Evolutionary conservation across 1,139 yeast species (phyloP).

Genomic region (Yamadazyma buinensis): DNA sequence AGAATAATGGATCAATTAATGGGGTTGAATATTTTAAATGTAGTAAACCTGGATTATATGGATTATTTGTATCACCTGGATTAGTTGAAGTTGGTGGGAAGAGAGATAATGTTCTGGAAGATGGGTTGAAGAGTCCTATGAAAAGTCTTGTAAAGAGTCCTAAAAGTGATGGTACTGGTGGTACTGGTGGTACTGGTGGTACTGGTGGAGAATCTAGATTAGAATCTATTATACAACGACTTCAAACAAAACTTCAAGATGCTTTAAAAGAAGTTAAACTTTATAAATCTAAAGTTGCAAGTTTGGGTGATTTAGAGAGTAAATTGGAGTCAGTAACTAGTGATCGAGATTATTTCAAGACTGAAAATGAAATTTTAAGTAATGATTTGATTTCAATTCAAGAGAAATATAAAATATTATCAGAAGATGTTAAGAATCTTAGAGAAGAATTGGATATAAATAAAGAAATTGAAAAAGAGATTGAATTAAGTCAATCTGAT

Average conservation of each 20-base stretch:
- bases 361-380: slow-evolving; percentile 34
- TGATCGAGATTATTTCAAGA: slow-evolving; percentile 52
- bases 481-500: slow-evolving; percentile 16
- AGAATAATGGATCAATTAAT: slow-evolving; percentile 73
- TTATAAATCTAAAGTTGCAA: slow-evolving; percentile 18
- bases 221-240: slow-evolving; percentile 26
- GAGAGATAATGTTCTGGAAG: not conserved
- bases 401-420: slow-evolving; percentile 32
- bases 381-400: slow-evolving; percentile 26
- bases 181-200: not conserved
- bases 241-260: slow-evolving; percentile 38
- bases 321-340: slow-evolving; percentile 48
- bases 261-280: slow-evolving; percentile 26
- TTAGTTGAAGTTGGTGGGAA: slow-evolving; percentile 10
- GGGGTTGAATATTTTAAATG: slow-evolving; percentile 64
- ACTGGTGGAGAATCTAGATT: not conserved
- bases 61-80: slow-evolving; percentile 52
- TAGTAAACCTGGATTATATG: slow-evolving; percentile 38
- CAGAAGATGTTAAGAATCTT: slow-evolving; percentile 36
- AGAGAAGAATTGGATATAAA: slow-evolving; percentile 46
- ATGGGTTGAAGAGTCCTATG: not conserved
- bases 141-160: not conserved
- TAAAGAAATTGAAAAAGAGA: slow-evolving; percentile 36
- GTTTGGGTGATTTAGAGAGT: slow-evolving; percentile 27
- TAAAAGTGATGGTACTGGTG: not conserved